Evolutionary conservation across 768 basidiomycete genomes (phyloP), one percentile per base, ranked within the genome.

Genomic region (Termitomyces sp.): DNA sequence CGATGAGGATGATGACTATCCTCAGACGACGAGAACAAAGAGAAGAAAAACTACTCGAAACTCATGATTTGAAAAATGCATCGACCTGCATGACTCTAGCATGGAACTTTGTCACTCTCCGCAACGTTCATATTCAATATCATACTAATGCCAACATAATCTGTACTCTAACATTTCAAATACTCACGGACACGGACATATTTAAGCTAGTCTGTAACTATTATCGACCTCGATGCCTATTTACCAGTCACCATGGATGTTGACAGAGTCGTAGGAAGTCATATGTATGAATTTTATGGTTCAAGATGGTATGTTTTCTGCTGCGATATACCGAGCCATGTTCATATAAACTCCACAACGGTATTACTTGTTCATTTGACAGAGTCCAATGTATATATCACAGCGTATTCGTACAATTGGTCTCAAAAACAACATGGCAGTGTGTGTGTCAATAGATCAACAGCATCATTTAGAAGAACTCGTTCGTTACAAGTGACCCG

Each of bases 1-100:
- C 54, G 79, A 80, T 61, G 76, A 78, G 37, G 82, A 80, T 58
- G 79, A 79, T 34, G 81, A 84, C 56, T 79, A 78, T 60, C 70
- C 61, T 27, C 62, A 69, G 39, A 70, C 65, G 58, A 62, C 66
- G 5, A 54, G 56, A 63, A 52, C 68, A 65, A 78, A 76, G 63
- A 68, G 67, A 61, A 69, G 72, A 51, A 72, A 67, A 62, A 57
- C 60, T 32, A 52, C 55, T 11, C 51, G 55, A 41, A 43, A 46
- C 28, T 56, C 28, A 39, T 63, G 45, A 61, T 42, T 42, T 17
- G 4, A 42, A 27, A 9, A 19, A 14, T 39, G 28, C 51, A 30
- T 52, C 21, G 12, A 28, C 27, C 11, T 52, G 30, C n/a, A 52
- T 41, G 19, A 23, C 47, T 34, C 27, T 34, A 44, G 47, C 47